Percentiles rank a stretch among this genome's conserved stretches.
Evolutionary conservation across 2,329 filamentous ascomycete species (phyloP).

Genomic region (Talaromyces sp.): DNA sequence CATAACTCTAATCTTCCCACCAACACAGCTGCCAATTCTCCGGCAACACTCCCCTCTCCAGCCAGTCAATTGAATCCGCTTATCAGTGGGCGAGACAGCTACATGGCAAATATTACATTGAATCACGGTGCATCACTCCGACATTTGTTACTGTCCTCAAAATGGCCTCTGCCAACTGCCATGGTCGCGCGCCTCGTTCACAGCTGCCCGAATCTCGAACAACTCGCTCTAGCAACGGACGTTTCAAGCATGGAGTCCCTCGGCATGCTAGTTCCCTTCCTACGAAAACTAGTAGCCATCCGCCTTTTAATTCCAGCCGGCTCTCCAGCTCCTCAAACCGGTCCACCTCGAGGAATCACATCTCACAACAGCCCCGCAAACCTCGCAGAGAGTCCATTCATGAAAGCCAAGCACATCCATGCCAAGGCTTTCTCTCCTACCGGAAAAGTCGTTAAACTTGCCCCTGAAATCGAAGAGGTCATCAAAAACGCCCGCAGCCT

Average conservation of each 20-base stretch:
- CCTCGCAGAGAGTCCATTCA: not conserved
- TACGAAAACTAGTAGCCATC: conserved; percentile 43
- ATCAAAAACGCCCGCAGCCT: conserved; percentile 27
- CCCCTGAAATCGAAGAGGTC: conserved; percentile 7
- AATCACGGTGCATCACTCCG: conserved; percentile 56
- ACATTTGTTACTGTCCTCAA: conserved; percentile 60
- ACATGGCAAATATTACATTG: conserved; percentile 54
- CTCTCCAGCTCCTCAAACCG: conserved; percentile 10
- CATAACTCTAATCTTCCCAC: not conserved
- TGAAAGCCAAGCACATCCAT: not conserved
- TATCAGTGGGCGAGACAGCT: conserved; percentile 46
- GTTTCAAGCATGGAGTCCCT: conserved; percentile 43
- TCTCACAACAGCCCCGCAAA: conserved; percentile 1
- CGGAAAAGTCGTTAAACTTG: conserved; percentile 2
- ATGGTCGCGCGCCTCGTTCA: conserved; percentile 56
- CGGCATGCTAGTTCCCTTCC: conserved; percentile 43
- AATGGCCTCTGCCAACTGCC: conserved; percentile 55
- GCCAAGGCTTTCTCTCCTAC: not conserved
- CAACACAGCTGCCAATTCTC: conserved; percentile 24
- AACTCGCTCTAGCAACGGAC: conserved; percentile 57
- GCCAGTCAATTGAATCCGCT: conserved; percentile 28
- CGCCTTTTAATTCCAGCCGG: conserved; percentile 44
- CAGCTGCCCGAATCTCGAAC: conserved; percentile 60
- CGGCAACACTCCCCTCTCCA: conserved; percentile 26
- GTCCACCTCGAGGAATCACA: conserved; percentile 3